Evolutionary conservation across 2,329 filamentous ascomycete genomes (phyloP).

Genomic region (Purpureocillium takamizusanense): DNA sequence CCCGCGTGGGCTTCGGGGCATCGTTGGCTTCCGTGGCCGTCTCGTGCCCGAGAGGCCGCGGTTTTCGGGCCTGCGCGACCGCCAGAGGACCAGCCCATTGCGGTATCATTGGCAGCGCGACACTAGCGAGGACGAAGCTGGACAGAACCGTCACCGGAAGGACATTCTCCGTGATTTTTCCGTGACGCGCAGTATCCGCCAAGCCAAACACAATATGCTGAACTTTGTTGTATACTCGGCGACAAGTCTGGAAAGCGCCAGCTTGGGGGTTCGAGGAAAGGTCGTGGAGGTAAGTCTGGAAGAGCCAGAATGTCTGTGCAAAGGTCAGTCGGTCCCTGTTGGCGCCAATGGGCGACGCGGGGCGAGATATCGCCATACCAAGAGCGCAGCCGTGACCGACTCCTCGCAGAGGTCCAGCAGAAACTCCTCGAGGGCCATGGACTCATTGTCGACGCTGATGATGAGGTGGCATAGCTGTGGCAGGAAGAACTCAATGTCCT

Average conservation of each 20-base stretch:
- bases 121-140: slow-evolving; percentile 69
- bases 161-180: slow-evolving; percentile 75
- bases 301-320: slow-evolving; percentile 75
- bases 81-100: slow-evolving; percentile 72
- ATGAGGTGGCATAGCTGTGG: slow-evolving; percentile 81
- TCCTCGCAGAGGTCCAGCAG: slow-evolving; percentile 79
- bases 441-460: slow-evolving; percentile 83
- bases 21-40: slow-evolving; percentile 24
- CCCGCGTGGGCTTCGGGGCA: slow-evolving; percentile 46
- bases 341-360: background rate
- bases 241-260: slow-evolving; percentile 71
- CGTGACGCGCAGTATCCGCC: slow-evolving; percentile 56
- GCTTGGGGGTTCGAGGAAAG: slow-evolving; percentile 67
- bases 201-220: slow-evolving; percentile 81
- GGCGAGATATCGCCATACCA: slow-evolving; percentile 45
- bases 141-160: slow-evolving; percentile 72
- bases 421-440: slow-evolving; percentile 84
- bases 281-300: slow-evolving; percentile 81
- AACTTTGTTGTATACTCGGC: slow-evolving; percentile 79
- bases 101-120: slow-evolving; percentile 68
- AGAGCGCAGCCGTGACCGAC: slow-evolving; percentile 72
- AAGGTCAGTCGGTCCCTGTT: background rate
- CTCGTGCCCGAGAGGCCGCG: slow-evolving; percentile 34
- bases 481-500: slow-evolving; percentile 89
- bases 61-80: slow-evolving; percentile 72